Percentiles rank a stretch among this genome's conserved stretches.
These are phyloP conservation scores for Coemansia sp. DNA, from an alignment of 192 early-diverging fungal species.

Conservation along the genomic window DNA sequence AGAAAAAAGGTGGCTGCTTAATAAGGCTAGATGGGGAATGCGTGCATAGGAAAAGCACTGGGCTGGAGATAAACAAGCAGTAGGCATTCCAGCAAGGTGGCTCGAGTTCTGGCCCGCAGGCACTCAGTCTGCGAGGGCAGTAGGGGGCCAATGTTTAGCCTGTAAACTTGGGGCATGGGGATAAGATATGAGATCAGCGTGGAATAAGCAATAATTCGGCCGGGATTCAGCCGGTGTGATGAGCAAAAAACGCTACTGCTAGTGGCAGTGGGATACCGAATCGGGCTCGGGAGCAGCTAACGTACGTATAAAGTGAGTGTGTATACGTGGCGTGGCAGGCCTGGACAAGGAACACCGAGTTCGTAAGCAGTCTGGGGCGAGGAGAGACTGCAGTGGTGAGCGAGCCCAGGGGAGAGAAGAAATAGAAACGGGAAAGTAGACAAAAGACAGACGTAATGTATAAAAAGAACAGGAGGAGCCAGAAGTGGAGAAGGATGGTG, in stretches of 20 bases:
- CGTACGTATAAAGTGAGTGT: neutral
- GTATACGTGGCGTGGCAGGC: neutral
- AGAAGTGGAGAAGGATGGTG: conserved; percentile 10
- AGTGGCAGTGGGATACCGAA: neutral
- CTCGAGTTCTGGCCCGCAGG: neutral
- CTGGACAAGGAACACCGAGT: neutral
- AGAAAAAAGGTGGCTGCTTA: conserved; percentile 5
- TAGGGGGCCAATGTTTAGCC: neutral
- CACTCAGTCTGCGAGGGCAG: neutral
- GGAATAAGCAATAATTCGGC: neutral
- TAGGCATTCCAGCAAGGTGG: neutral
- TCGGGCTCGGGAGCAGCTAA: neutral
- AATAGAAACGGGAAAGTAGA: conserved; percentile 3
- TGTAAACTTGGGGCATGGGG: neutral
- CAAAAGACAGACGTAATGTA: neutral
- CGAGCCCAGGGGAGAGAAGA: conserved; percentile 2
- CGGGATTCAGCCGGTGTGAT: neutral
- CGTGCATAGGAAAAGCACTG: neutral
- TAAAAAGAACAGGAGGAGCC: conserved; percentile 8
- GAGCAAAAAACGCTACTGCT: neutral
- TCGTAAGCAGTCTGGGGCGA: neutral
- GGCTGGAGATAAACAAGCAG: neutral
- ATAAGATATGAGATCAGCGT: neutral
- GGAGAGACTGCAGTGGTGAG: neutral
- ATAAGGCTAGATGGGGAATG: conserved; percentile 8